Base-by-base conservation (phyloP, 2,329 filamentous ascomycete species). In the Podosphaera fusca region DNA sequence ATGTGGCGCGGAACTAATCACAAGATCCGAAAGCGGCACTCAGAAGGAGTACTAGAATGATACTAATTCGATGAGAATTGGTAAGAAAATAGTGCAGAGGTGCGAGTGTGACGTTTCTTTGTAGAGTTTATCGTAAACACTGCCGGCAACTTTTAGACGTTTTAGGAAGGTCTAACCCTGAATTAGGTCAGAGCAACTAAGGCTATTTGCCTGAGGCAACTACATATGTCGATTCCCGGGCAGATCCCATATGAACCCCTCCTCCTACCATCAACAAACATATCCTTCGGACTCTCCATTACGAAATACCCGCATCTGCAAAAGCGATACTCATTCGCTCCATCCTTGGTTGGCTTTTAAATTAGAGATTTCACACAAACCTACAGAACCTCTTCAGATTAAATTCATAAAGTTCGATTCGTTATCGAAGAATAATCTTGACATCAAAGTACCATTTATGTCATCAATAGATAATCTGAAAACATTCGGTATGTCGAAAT, bases 381-480 rank as follows among this genome's bases (percentile, higher is more conserved):
- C 64, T 60, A 63, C 61, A 59, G 58, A 70, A 69, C 68, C 76
- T 75, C 73, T 70, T 69, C 78, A 81, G 81, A 79, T 77, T 76
- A 82, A 82, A 85, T 84, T 89, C 87, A 89, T 92, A 42, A 42
- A 42, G 38, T 42, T 12, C 38, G 38, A 7, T 12, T 14, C 10
- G 38, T 42, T 31, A 46, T 30, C 30, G 30, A 40, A 46, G 54
- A 46, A 8, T 38, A 10, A 55, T 47, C 38, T 55, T 36, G 54
- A 55, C 35, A 55, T 47, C 14, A 55, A 55, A 47, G 12, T 47
- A 55, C 54, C 54, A 55, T 55, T 55, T 92, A 57, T 57, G 56
- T 55, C 50, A 87, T 92, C 87, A 82, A 92, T 92, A 85, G 85
- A 92, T 88, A 94, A 94, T 81, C 85, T 94, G 76, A 92, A 92